Percentiles rank a stretch among this genome's conserved stretches.
Conservation (phyloP, 306 rosid genomes). For the Quercus glauca region DNA sequence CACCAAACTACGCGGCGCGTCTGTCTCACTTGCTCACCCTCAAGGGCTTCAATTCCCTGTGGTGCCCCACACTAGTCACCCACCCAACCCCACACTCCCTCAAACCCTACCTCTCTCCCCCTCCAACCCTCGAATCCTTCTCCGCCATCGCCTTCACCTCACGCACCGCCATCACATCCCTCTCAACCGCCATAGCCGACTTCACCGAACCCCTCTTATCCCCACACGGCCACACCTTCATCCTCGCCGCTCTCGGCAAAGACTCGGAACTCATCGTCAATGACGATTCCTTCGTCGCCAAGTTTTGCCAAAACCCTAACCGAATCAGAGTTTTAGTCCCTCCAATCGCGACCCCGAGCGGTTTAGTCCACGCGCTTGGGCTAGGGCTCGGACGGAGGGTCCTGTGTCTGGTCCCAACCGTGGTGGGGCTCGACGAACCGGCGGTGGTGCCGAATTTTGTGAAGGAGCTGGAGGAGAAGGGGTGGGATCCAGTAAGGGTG, state of each 20-base stretch:
- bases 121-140: conserved; percentile 41
- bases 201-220: conserved; percentile 45
- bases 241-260: conserved; percentile 68
- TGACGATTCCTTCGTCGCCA: conserved; percentile 18
- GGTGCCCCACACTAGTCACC: conserved; percentile 58
- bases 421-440: conserved; percentile 57
- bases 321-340: conserved; percentile 55
- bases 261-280: conserved; percentile 61
- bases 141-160: conserved; percentile 82
- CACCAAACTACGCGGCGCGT: conserved; percentile 61
- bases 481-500: conserved; percentile 57
- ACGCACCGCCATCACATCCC: conserved; percentile 52
- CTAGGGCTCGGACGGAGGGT: conserved; percentile 42
- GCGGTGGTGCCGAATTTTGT: conserved; percentile 69
- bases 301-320: conserved; percentile 17
- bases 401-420: conserved; percentile 59
- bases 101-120: conserved; percentile 45
- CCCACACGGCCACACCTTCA: conserved; percentile 38
- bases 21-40: conserved; percentile 45
- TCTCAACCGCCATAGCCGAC: conserved; percentile 40
- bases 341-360: conserved; percentile 48
- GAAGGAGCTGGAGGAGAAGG: conserved; percentile 31
- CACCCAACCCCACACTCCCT: conserved; percentile 40
- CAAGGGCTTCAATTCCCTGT: conserved; percentile 44
- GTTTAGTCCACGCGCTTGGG: conserved; percentile 40